Evolutionary conservation across 805 yeast genomes (phyloP).

Genomic region (Dipodascus albidus): DNA sequence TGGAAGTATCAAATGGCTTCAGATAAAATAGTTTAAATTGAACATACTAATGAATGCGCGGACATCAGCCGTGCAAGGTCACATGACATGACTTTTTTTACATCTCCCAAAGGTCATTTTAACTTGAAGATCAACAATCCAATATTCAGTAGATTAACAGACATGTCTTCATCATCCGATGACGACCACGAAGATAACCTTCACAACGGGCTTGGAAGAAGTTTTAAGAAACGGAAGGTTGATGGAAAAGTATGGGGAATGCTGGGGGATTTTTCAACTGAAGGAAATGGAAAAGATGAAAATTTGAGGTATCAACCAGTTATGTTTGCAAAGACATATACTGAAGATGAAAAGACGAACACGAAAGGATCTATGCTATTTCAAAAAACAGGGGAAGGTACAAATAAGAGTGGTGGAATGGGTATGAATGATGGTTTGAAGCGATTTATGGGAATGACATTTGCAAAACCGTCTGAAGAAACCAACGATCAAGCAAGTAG

Average conservation of each 20-base stretch:
- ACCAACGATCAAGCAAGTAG: too few relatives aligned
- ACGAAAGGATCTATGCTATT: neutral
- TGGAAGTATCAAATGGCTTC: neutral
- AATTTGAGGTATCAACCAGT: neutral
- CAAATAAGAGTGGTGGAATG: neutral
- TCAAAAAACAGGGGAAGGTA: neutral
- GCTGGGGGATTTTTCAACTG: neutral
- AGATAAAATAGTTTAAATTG: too few relatives aligned
- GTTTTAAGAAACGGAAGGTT: neutral
- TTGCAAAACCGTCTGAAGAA: neutral
- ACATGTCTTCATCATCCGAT: neutral
- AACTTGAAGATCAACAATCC: neutral
- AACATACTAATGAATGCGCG: too few relatives aligned
- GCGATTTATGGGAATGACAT: neutral
- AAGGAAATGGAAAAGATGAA: conserved; percentile 1
- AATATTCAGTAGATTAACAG: too few relatives aligned
- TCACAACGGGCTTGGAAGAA: neutral
- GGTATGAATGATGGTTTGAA: neutral
- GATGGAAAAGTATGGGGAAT: neutral
- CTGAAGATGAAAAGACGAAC: neutral
- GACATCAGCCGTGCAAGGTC: neutral
- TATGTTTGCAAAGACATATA: neutral
- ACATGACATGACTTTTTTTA: neutral
- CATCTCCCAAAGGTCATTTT: neutral
- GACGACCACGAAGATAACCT: neutral